phyloP scores from a whole-genome alignment of 2,329 filamentous ascomycete genomes.

The Penicillium griseofulvum region DNA sequence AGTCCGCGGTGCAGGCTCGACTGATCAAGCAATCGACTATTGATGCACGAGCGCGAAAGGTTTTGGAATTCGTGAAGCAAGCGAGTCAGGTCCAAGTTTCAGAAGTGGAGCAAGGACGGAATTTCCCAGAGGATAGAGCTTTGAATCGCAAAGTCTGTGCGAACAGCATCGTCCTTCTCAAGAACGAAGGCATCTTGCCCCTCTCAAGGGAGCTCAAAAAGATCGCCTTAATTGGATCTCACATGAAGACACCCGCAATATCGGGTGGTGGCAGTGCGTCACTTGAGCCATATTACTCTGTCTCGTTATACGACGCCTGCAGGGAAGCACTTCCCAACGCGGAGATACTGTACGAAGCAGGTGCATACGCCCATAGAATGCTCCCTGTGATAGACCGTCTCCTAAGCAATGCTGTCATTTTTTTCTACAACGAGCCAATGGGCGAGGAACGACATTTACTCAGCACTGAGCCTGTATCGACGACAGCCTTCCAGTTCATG shows the following conservation, averaged over 20 bases:
- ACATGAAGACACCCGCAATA: conserved; percentile 35
- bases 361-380: conserved; percentile 32
- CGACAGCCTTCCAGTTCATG: conserved; percentile 40
- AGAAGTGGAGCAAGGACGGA: conserved; percentile 10
- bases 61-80: conserved; percentile 34
- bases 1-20: conserved; percentile 27
- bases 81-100: conserved; percentile 13
- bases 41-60: conserved; percentile 30
- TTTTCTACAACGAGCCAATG: conserved; percentile 19
- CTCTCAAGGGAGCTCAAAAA: conserved; percentile 14
- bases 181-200: conserved; percentile 22
- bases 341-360: conserved; percentile 14
- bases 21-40: conserved; percentile 28
- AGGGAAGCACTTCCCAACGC: conserved; percentile 16
- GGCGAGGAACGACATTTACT: conserved; percentile 21
- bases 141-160: conserved; percentile 16
- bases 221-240: conserved; percentile 30
- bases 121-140: conserved; percentile 18
- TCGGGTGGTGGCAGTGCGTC: conserved; percentile 36
- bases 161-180: conserved; percentile 20
- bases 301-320: conserved; percentile 33
- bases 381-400: conserved; percentile 32
- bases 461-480: conserved; percentile 22
- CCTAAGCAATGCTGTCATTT: conserved; percentile 27
- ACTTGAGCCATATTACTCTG: conserved; percentile 34